Conservation (phyloP, 2,329 filamentous ascomycete species). For the Phaeosphaeriaceae sp. region DNA sequence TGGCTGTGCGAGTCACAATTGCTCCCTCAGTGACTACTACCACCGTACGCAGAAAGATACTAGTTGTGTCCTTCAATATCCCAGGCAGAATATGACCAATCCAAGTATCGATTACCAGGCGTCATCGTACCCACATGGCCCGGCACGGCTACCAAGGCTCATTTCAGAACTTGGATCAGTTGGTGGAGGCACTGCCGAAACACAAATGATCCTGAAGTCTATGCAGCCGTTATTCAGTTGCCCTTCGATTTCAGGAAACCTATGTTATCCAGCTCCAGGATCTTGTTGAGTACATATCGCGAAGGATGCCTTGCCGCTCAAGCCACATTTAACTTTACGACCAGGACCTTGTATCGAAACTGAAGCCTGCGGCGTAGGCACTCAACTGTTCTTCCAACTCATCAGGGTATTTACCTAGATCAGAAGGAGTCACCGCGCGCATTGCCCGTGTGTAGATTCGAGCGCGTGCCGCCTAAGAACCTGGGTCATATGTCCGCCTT, state of each 20-base stretch:
- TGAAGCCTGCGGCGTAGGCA: too few species aligned
- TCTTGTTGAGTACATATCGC: too few species aligned
- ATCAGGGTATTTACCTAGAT: too few species aligned
- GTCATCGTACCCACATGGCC: background rate
- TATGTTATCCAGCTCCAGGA: too few species aligned
- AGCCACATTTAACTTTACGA: too few species aligned
- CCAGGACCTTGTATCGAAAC: too few species aligned
- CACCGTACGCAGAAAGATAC: too few species aligned
- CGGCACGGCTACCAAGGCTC: background rate
- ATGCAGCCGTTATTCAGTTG: background rate
- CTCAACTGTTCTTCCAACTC: too few species aligned
- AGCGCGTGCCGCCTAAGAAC: background rate
- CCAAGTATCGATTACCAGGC: background rate
- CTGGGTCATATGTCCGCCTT: background rate
- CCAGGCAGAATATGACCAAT: background rate
- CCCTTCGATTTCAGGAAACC: too few species aligned
- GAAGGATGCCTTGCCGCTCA: too few species aligned
- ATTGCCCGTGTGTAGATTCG: too few species aligned
- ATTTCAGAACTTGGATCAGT: background rate
- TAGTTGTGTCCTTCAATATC: background rate
- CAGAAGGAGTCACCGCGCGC: too few species aligned
- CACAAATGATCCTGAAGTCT: background rate
- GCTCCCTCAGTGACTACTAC: background rate
- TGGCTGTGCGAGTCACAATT: constrained; percentile 3
- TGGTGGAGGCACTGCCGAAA: background rate